Conservation (phyloP, 257 asterid species). For the Nicotiana attenuata region DNA sequence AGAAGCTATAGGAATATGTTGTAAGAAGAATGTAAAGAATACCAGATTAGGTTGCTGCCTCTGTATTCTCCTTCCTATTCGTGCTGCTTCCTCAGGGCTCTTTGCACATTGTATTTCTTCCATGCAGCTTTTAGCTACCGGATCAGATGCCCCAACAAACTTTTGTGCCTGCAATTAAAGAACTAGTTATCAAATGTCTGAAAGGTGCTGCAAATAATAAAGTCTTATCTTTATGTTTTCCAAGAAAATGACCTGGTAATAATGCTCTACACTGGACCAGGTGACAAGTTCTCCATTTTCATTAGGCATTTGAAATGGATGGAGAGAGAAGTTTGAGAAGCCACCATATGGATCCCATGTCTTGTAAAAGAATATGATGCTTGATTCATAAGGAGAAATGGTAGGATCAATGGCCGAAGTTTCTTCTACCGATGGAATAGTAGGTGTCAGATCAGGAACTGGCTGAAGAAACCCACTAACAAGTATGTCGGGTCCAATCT, state of each 20-base stretch:
- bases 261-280: conserved; percentile 97
- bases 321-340: conserved; percentile 89
- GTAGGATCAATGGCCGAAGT: conserved; percentile 75
- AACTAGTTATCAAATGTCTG: conserved; percentile 1
- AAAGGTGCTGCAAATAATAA: conserved; percentile 1
- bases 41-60: conserved; percentile 77
- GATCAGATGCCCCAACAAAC: conserved; percentile 65
- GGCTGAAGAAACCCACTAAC: conserved; percentile 95
- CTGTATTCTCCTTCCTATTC: conserved; percentile 82
- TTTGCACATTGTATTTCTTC: conserved; percentile 62
- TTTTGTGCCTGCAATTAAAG: conserved; percentile 60
- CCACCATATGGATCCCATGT: conserved; percentile 98
- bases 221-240: background rate
- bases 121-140: conserved; percentile 45
- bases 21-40: conserved; percentile 8
- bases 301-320: conserved; percentile 66
- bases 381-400: conserved; percentile 82
- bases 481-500: conserved; percentile 97
- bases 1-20: background rate
- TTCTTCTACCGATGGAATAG: conserved; percentile 78
- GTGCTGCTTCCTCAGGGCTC: conserved; percentile 99
- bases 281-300: conserved; percentile 51
- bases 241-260: conserved; percentile 68
- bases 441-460: conserved; percentile 85
- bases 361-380: conserved; percentile 82